Conservation (phyloP, 1,139 yeast genomes). For the Yamadazyma diospyri region DNA sequence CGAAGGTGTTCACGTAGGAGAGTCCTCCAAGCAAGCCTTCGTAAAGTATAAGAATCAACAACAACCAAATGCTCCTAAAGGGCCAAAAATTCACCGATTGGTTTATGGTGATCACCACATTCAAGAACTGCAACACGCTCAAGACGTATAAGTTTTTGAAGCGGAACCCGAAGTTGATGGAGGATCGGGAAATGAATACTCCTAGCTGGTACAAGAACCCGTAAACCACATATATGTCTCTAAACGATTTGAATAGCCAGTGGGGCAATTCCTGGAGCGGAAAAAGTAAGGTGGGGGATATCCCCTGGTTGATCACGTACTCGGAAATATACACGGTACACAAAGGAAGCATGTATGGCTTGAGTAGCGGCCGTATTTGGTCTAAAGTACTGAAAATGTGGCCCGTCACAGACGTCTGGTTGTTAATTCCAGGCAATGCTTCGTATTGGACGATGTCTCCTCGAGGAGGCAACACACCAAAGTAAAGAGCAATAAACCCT, state of each 20-base stretch:
- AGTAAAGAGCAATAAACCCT: slow-evolving; percentile 31
- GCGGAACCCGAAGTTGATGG: slow-evolving; percentile 61
- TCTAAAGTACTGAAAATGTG: slow-evolving; percentile 35
- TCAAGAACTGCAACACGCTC: slow-evolving; percentile 64
- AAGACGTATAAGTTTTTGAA: slow-evolving; percentile 57
- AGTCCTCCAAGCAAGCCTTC: slow-evolving; percentile 91
- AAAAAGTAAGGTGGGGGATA: slow-evolving; percentile 81
- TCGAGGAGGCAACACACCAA: slow-evolving; percentile 23
- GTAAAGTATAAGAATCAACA: slow-evolving; percentile 66
- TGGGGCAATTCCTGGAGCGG: slow-evolving; percentile 65
- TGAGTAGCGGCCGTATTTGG: slow-evolving; percentile 47
- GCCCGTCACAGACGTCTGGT: neutral
- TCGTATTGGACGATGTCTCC: slow-evolving; percentile 8
- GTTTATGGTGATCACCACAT: slow-evolving; percentile 52
- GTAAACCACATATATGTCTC: slow-evolving; percentile 90
- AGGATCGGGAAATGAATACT: slow-evolving; percentile 85
- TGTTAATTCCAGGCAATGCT: slow-evolving; percentile 5
- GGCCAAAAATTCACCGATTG: slow-evolving; percentile 70
- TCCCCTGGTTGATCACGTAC: slow-evolving; percentile 86
- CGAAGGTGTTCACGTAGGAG: slow-evolving; percentile 84
- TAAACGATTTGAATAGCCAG: slow-evolving; percentile 55
- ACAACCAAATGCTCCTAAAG: slow-evolving; percentile 49
- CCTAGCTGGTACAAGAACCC: slow-evolving; percentile 93
- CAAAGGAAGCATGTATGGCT: slow-evolving; percentile 81
- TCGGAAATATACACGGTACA: slow-evolving; percentile 82